Evolutionary conservation across 805 yeast species (phyloP).

Genomic region (Wickerhamiella spandovensis): DNA sequence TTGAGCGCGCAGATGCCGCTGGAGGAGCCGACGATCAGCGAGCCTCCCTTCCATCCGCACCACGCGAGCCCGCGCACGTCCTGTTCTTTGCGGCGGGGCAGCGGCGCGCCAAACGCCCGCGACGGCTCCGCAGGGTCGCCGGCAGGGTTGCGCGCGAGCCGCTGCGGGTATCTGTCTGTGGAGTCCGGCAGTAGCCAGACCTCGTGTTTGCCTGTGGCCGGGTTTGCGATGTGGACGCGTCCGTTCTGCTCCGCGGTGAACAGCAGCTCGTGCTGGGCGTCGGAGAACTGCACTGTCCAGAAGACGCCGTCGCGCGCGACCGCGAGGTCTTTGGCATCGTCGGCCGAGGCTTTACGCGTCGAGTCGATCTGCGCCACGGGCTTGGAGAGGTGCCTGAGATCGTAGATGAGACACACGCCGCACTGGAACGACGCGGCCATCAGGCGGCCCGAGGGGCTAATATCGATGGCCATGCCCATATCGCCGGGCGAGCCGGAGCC

Average conservation of each 20-base stretch:
- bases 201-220: neutral
- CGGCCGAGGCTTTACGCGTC: constrained; percentile 24
- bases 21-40: constrained; percentile 48
- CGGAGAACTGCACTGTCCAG: constrained; percentile 47
- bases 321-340: neutral
- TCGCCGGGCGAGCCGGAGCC: constrained; percentile 48
- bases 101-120: neutral
- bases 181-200: neutral
- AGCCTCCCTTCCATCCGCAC: constrained; percentile 37
- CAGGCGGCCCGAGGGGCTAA: constrained; percentile 57
- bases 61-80: constrained; percentile 54
- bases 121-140: neutral
- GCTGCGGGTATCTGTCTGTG: neutral
- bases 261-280: constrained; percentile 61
- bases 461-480: constrained; percentile 72
- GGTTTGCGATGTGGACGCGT: constrained; percentile 44
- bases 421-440: constrained; percentile 79
- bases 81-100: constrained; percentile 21
- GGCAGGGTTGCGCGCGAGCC: neutral
- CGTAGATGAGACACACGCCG: constrained; percentile 68
- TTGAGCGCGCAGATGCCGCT: constrained; percentile 40
- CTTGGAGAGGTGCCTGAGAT: constrained; percentile 40
- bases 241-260: constrained; percentile 76
- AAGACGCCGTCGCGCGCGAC: constrained; percentile 46
- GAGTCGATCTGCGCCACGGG: constrained; percentile 29